Evolutionary conservation across 495 filamentous ascomycete species (phyloP), one percentile per base, ranked within the genome.

Genomic region (Trypethelium eluteriae): DNA sequence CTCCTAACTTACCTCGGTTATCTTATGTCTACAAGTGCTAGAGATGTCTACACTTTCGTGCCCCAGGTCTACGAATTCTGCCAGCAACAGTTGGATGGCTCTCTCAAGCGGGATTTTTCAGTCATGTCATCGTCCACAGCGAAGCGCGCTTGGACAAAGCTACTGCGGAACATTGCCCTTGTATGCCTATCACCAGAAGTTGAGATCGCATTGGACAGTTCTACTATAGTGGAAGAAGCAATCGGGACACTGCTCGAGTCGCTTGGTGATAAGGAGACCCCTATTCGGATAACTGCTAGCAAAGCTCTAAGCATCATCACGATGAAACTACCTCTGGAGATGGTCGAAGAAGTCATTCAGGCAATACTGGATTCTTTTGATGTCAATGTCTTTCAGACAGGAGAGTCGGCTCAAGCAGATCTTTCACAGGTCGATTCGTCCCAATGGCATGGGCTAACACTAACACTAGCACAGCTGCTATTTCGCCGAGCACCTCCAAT

Each of bases 251-350:
- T 92, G 3, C 81, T 98, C 5, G 82, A 84, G 38, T 79, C 78
- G 9, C 76, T 93, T 1, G 84, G 83, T 10, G 93, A 98, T 72
- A 89, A 90, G 66, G 91, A 96, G 70, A 97, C 93, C 0, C 89
- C 90, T 6, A 91, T 98, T 38, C 82, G 94, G 46, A 85, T 95
- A 74, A 88, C 93, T 41, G 90, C 93, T 10, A 95, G 91, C 76
- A 99, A 99, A 77, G 88, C 92, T 14, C 82, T 98, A 61, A 95
- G 91, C 69, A 82, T 96, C 38, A 85, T 98, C 69, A 86, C 92
- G 0, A 77, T 90, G 63, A 89, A 89, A 70, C 77, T 98, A 3
- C 85, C 92, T 38, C 73, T 84, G 0, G 88, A 88, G 12, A 92
- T 96, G 86, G 91, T 88, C 0, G 81, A 84, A 0, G 88, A 97